Evolutionary conservation across 306 rosid species (phyloP).

Genomic region (Cucurbita pepo): DNA sequence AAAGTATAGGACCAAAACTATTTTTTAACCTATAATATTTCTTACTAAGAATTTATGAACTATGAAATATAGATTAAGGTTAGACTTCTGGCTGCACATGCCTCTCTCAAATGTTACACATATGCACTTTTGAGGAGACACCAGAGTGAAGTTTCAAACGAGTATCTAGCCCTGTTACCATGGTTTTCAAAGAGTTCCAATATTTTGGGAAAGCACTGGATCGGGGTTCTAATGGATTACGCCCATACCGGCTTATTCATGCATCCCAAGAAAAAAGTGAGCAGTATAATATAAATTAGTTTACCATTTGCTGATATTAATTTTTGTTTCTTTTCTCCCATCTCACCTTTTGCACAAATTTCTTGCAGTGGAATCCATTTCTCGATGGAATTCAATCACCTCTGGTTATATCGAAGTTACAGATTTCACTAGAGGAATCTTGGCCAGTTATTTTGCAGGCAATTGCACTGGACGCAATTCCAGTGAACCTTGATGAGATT

Average conservation of each 20-base stretch:
- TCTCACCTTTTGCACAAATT: constrained; percentile 11
- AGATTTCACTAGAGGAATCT: constrained; percentile 80
- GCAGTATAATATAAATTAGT: constrained; percentile 13
- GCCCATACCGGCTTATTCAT: constrained; percentile 49
- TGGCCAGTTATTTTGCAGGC: constrained; percentile 98
- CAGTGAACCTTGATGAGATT: constrained; percentile 38
- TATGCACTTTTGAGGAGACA: constrained; percentile 80
- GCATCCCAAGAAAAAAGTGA: constrained; percentile 57
- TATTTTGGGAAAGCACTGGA: constrained; percentile 81
- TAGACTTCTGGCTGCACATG: constrained; percentile 96
- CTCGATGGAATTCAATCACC: constrained; percentile 89
- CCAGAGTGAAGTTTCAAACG: constrained; percentile 49
- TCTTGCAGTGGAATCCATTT: constrained; percentile 70
- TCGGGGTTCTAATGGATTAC: constrained; percentile 65
- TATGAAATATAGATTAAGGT: constrained; percentile 59
- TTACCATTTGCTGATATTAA: background rate
- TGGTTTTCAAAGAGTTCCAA: constrained; percentile 75
- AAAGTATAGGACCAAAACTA: background rate
- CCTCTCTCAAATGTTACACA: constrained; percentile 89
- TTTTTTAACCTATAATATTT: background rate
- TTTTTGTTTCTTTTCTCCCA: background rate
- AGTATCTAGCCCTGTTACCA: constrained; percentile 66
- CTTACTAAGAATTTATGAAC: constrained; percentile 2
- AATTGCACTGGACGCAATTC: constrained; percentile 84
- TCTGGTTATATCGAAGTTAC: constrained; percentile 56